Conservation (phyloP, 352 stramenopile species). For the Pilasporangium apinafurcum region DNA sequence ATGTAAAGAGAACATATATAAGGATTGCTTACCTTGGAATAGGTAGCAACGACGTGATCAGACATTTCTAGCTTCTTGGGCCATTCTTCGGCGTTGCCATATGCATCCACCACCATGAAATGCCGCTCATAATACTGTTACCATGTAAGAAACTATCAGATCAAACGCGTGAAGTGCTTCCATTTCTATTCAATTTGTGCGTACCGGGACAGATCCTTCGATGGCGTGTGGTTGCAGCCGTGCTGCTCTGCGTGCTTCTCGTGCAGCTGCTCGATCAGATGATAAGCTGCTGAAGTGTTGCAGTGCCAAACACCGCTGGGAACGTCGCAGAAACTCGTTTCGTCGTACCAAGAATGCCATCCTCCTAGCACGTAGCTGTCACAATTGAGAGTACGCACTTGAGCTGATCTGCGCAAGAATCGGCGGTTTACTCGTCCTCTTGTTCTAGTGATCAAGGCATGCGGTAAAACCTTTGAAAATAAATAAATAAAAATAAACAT, state of each 20-base stretch:
- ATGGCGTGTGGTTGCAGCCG: constrained; percentile 29
- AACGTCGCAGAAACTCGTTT: no score
- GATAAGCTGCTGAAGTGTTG: no score
- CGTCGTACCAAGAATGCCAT: no score
- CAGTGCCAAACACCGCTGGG: no score
- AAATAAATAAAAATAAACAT: no score
- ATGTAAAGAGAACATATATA: background rate
- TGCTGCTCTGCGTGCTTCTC: constrained; percentile 9
- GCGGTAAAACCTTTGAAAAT: no score
- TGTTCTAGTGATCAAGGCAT: no score
- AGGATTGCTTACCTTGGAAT: constrained; percentile 16
- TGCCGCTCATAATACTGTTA: constrained; percentile 44
- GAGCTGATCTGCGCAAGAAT: no score
- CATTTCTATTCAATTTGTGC: background rate
- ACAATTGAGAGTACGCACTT: no score
- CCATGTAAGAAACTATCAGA: background rate
- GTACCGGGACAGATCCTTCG: constrained; percentile 35
- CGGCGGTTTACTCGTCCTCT: no score
- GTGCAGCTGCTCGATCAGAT: constrained; percentile 14
- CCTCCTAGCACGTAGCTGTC: no score
- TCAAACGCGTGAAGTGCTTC: background rate
- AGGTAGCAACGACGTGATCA: constrained; percentile 46
- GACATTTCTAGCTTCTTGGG: constrained; percentile 67
- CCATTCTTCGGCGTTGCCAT: constrained; percentile 37
- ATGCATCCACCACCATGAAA: constrained; percentile 47